Conservation (phyloP, 1,284 basidiomycete genomes). For the Prillingera fragicola region DNA sequence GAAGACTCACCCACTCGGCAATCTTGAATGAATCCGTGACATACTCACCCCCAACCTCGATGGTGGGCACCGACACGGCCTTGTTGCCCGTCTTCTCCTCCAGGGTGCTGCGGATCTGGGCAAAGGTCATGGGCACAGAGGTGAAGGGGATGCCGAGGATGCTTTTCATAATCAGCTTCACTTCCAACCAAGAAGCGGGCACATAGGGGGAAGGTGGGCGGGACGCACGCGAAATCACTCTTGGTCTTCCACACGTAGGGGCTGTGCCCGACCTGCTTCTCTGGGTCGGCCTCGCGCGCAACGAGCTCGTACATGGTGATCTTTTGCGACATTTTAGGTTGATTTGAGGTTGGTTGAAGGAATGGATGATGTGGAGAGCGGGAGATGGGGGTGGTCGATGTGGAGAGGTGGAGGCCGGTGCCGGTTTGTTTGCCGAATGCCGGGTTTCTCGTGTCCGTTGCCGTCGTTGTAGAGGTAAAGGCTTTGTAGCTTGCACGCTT, state of each 20-base stretch:
- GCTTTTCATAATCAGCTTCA: slow-evolving; percentile 4
- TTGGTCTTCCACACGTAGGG: slow-evolving; percentile 3
- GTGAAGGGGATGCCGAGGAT: slow-evolving; percentile 19
- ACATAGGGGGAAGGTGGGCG: background rate
- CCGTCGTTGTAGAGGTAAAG: too few species aligned
- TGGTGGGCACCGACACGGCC: slow-evolving; percentile 29
- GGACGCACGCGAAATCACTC: slow-evolving; percentile 3
- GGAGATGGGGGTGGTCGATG: too few species aligned
- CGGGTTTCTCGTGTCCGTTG: too few species aligned
- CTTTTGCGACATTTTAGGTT: too few species aligned
- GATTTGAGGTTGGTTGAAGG: too few species aligned
- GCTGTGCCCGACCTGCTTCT: background rate
- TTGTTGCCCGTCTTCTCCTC: slow-evolving; percentile 22
- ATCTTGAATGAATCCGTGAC: slow-evolving; percentile 29
- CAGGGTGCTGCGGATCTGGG: slow-evolving; percentile 25
- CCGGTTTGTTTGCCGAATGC: too few species aligned
- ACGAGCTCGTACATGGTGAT: slow-evolving; percentile 1
- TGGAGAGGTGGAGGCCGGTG: too few species aligned
- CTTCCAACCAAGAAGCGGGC: background rate
- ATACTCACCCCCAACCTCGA: slow-evolving; percentile 19
- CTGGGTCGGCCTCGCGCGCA: background rate
- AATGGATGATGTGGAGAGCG: too few species aligned
- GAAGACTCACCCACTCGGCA: slow-evolving; percentile 25
- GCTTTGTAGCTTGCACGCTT: too few species aligned
- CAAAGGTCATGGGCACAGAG: slow-evolving; percentile 16